A percentile compares a stretch with the other conserved stretches of the same genome.
phyloP scores from a whole-genome alignment of 1,139 yeast genomes.

The Yamadazyma siamensis region DNA sequence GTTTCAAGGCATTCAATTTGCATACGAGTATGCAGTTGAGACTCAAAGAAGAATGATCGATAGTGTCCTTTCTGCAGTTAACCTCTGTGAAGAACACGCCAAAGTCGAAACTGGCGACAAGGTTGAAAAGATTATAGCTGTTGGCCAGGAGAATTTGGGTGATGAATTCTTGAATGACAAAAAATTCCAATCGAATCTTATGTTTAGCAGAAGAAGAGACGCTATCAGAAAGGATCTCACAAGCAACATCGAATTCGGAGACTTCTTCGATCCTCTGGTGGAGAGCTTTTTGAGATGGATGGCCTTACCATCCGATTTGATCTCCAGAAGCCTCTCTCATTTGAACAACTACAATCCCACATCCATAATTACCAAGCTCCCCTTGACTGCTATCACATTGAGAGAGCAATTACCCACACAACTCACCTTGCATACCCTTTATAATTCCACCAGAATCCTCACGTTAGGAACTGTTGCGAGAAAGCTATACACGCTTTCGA shows the following conservation, averaged over 20 bases:
- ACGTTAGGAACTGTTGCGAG: constrained; percentile 41
- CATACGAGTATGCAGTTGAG: constrained; percentile 66
- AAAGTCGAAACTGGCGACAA: constrained; percentile 53
- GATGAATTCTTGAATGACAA: constrained; percentile 61
- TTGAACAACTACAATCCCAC: constrained; percentile 35
- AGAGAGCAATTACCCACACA: constrained; percentile 38
- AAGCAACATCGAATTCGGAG: constrained; percentile 58
- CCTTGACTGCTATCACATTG: constrained; percentile 28
- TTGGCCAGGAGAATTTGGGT: constrained; percentile 60
- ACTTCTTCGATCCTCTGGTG: constrained; percentile 73
- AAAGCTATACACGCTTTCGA: constrained; percentile 27
- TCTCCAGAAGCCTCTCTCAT: constrained; percentile 26
- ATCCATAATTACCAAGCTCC: constrained; percentile 29
- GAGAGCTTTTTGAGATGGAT: constrained; percentile 51
- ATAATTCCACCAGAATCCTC: constrained; percentile 42
- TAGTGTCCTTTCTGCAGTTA: constrained; percentile 61
- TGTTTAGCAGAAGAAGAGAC: constrained; percentile 80
- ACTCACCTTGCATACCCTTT: constrained; percentile 40
- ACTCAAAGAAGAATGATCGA: constrained; percentile 70
- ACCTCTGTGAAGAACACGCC: constrained; percentile 65
- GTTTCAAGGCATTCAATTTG: constrained; percentile 61
- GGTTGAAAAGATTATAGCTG: constrained; percentile 59
- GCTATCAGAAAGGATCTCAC: constrained; percentile 55
- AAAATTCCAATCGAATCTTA: constrained; percentile 69
- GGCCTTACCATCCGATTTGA: constrained; percentile 36